Percentiles rank a stretch among this genome's conserved stretches.
Conservation (phyloP, 345 rosid species). For the Salix udensis region DNA sequence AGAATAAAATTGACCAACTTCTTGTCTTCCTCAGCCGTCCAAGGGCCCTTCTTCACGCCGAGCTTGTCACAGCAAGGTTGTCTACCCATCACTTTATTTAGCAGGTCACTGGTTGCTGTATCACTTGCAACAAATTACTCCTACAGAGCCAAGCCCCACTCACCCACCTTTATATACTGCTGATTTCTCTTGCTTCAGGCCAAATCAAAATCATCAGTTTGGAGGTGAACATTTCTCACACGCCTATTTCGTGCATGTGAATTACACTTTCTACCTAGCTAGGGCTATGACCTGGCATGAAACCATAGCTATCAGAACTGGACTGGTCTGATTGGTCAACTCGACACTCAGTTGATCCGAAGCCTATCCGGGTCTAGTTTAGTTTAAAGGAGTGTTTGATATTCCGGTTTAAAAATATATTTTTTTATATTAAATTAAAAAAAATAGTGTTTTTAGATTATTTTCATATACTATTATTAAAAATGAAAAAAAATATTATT, state of each 20-base stretch:
- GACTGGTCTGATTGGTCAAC: too few relatives aligned
- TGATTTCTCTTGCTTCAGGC: constrained; percentile 16
- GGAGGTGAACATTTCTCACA: constrained; percentile 3
- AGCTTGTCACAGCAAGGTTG: constrained; percentile 68
- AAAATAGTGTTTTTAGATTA: too few relatives aligned
- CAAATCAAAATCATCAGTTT: constrained; percentile 11
- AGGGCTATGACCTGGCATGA: not conserved
- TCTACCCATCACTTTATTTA: constrained; percentile 42
- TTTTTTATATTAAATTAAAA: too few relatives aligned
- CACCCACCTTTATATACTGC: constrained; percentile 50
- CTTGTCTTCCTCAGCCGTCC: constrained; percentile 69
- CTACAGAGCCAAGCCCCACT: constrained; percentile 19
- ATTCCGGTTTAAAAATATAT: fast-evolving
- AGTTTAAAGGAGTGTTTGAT: too few relatives aligned
- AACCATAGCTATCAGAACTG: too few relatives aligned
- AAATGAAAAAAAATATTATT: too few relatives aligned
- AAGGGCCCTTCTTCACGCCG: constrained; percentile 71
- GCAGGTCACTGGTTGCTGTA: not conserved
- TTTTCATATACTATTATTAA: too few relatives aligned
- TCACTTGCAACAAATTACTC: constrained; percentile 1
- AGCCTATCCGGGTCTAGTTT: too few relatives aligned
- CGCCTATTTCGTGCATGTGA: constrained; percentile 19
- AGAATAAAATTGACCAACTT: constrained; percentile 58
- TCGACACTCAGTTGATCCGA: too few relatives aligned
- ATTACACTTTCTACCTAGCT: not conserved